Evolutionary conservation across 805 yeast genomes (phyloP).

Genomic region (Peterozyma toletana): DNA sequence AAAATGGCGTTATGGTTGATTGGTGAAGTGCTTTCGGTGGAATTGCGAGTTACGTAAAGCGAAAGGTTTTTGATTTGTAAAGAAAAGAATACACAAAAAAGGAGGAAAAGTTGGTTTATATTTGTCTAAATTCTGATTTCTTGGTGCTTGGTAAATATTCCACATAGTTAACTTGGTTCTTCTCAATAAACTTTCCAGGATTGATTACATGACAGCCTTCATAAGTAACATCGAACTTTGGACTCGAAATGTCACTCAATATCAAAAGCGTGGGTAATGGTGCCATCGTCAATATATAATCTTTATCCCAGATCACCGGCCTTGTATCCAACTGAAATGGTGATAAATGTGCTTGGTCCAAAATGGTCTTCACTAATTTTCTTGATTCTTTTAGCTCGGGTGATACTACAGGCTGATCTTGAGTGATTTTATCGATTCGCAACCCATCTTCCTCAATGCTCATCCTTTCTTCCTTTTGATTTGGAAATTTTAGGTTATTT

Average conservation of each 20-base stretch:
- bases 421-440: conserved; percentile 8
- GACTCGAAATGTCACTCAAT: conserved; percentile 65
- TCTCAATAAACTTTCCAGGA: conserved; percentile 46
- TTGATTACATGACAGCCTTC: conserved; percentile 79
- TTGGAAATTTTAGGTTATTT: conserved; percentile 53
- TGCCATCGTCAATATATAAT: conserved; percentile 58
- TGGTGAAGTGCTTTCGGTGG: too few species aligned
- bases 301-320: conserved; percentile 65
- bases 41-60: too few species aligned
- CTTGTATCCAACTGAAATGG: conserved; percentile 63
- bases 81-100: too few species aligned
- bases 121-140: conserved; percentile 38
- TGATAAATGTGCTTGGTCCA: conserved; percentile 83
- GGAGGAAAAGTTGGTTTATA: conserved; percentile 18
- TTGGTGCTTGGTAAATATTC: conserved; percentile 65
- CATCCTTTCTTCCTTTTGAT: conserved; percentile 17
- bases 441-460: conserved; percentile 18
- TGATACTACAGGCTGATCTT: conserved; percentile 24
- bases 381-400: conserved; percentile 52
- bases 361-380: conserved; percentile 66
- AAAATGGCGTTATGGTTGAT: too few species aligned
- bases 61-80: too few species aligned
- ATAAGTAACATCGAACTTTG: conserved; percentile 67
- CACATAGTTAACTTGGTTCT: conserved; percentile 51
- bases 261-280: conserved; percentile 71